Evolutionary conservation across 306 rosid species (phyloP), one percentile per base, ranked within the genome.

Genomic region (Dalbergia cochinchinensis): DNA sequence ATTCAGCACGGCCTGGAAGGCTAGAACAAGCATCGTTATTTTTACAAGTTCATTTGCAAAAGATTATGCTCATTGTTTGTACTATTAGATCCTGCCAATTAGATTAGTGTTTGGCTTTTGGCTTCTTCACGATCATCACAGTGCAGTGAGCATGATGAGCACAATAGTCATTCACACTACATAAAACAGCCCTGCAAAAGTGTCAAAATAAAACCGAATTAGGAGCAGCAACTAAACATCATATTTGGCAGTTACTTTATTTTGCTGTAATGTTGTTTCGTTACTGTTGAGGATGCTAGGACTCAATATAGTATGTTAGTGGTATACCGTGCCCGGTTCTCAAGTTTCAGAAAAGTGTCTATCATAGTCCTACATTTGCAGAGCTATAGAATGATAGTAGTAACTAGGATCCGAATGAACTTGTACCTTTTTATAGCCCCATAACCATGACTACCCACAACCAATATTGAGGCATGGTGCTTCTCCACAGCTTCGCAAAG

Each of bases 161-260:
- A 82, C 98, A 94, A 22, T 90, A 89, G 83, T 92, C 98, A 82
- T 97, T 94, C 7, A 92, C 96, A 65, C 98, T 92, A 2, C 94
- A 94, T 39, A 94, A 82, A 68, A 90, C 85, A 8, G 91, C 97
- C 89, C 98, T 89, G 94, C 85, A 82, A 73, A 55, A 0, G 8
- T 16, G 67, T 10, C 8, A 39, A 22, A 10, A 3, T 11, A 34
- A 42, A 61, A 22, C 9, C 1, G 31, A 62, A 53, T 61, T 73
- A 33, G 78, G 35, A 45, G 8, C 7, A 6, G 6, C n/a, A 12
- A 13, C 7, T 20, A 20, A 20, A 20, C 7, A 13, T 13, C 51
- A 47, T 47, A 8, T 4, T 14, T 20, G 12, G 54, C 54, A 48
- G 22, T 20, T 20, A 48, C 47, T 42, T 8, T 42, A 42, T 42